Percentiles rank a stretch among this genome's conserved stretches.
Conservation (phyloP, 106 monocot species). For the Platanthera guangdongensis region DNA sequence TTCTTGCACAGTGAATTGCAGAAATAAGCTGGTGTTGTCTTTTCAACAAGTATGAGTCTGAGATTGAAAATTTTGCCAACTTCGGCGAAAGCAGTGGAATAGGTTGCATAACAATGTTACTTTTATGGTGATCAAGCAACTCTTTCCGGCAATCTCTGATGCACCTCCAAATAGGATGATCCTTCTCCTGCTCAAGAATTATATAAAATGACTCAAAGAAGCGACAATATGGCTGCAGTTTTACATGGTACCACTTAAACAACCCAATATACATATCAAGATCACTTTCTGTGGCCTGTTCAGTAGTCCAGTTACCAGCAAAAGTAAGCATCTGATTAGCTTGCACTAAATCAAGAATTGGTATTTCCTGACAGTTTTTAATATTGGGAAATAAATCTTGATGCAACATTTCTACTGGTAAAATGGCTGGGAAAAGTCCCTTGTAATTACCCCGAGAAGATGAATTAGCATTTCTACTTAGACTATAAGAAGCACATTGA, state of each 20-base stretch:
- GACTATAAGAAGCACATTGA: slow-evolving; percentile 54
- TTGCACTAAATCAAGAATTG: slow-evolving; percentile 24
- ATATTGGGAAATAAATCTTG: slow-evolving; percentile 30
- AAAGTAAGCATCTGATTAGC: slow-evolving; percentile 58
- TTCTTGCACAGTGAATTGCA: slow-evolving; percentile 34
- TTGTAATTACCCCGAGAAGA: not conserved
- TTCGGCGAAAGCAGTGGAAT: slow-evolving; percentile 51
- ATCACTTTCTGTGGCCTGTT: slow-evolving; percentile 71
- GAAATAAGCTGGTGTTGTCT: slow-evolving; percentile 19
- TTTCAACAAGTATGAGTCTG: slow-evolving; percentile 6
- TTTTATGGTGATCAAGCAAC: slow-evolving; percentile 21
- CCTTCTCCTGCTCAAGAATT: slow-evolving; percentile 47
- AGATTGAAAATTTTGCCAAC: slow-evolving; percentile 28
- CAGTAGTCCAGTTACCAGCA: slow-evolving; percentile 80
- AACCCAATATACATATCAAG: slow-evolving; percentile 37
- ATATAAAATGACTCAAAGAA: slow-evolving; percentile 41
- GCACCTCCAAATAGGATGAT: slow-evolving; percentile 76
- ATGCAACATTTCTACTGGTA: slow-evolving; percentile 28
- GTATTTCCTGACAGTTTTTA: not conserved
- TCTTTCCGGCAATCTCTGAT: slow-evolving; percentile 32
- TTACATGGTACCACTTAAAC: slow-evolving; percentile 43
- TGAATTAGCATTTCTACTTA: not conserved
- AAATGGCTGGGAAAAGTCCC: slow-evolving; percentile 19
- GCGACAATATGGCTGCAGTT: slow-evolving; percentile 45
- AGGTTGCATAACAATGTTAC: slow-evolving; percentile 24